Evolutionary conservation across 257 asterid genomes (phyloP), one percentile per base, ranked within the genome.

Genomic region (Schizonepeta tenuifolia): DNA sequence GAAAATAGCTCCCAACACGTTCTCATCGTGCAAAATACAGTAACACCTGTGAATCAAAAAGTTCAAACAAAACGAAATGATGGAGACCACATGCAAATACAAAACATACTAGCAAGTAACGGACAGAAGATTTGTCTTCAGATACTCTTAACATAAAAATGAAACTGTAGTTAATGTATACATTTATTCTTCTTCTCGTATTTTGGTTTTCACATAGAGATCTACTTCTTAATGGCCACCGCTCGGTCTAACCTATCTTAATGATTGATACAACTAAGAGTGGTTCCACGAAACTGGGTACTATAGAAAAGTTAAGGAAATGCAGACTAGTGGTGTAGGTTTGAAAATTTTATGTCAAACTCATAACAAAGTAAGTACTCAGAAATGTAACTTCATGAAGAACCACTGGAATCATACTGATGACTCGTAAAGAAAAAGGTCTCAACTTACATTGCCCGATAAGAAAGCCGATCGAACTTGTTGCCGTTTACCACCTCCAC

Each of bases 11-110:
- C 97, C 97, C 78, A 94, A 60, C 1, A 94, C 86, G 26, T 94
- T 94, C 1, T 91, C 99, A 5, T 91, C 96, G 18, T 94, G 97
- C 83, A 94, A 68, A 50, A 94, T 87, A 68, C 95, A 91, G 44
- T 87, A 82, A 75, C 96, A 87, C 99, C 97, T 94, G 88, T 7
- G n/a, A 60, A 57, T 59, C 62, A 31, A 56, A 62, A 47, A 79
- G 64, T 49, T 36, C 44, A 5, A 69, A 51, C 65, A 14, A 51
- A 38, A 17, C 13, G 31, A 66, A 28, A 20, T 13, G 58, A 36
- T 2, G 12, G 21, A 26, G 10, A 24, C 31, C 18, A 13, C 18
- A 13, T 2, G 12, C 7, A 26, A 22, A 22, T 54, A 20, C 60
- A 54, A 54, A 47, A 5, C 33, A 22, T 21, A 22, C 35, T 21